Evolutionary conservation across 495 filamentous ascomycete species (phyloP), one percentile per base, ranked within the genome.

Genomic region (Penicillium dipodomyicola): DNA sequence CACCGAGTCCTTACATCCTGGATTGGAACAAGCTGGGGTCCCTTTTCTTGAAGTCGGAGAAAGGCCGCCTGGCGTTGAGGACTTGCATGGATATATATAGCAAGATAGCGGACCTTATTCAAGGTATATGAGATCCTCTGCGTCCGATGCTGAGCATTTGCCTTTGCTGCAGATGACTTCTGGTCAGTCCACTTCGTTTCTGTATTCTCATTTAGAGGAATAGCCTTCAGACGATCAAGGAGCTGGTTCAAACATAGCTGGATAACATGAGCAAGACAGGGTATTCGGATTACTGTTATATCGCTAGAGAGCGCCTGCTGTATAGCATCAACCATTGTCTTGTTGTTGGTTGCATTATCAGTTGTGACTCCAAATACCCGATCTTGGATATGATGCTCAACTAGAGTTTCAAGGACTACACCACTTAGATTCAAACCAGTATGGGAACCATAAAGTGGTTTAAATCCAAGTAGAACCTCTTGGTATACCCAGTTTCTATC

Each of bases 171-270:
- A 25, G 9, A 25, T 46, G 15, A 46, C 9, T 29, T 14, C 15
- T 46, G 3, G 4, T 46, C 30, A 46, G 14, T 46, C 23, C 7
- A 46, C 12, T 46, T 46, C 19, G 8, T 46, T 29, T 46, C 12
- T 25, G 30, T 25, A 25, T 29, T 29, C 27, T 25, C 15, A 25
- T 46, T 46, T 52, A 30, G 6, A 30, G 25, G 33, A 32, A 39
- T 17, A 47, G 25, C 12, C 29, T 53, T 53, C 5, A 58, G 17
- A 49, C 14, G 7, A n/a, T 32, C 20, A 60, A 64, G 44, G 49
- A 64, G 57, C 37, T 59, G n/a, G 11, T 59, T 60, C 1, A 63
- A 41, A 44, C 35, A 57, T 5, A 59, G 49, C 14, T 63, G 27
- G 8, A 63, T 63, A 19, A 63, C 22, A 54, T 60, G 17, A 20